Evolutionary conservation across 805 yeast genomes (phyloP).

Genomic region (Yarrowia porcina): DNA sequence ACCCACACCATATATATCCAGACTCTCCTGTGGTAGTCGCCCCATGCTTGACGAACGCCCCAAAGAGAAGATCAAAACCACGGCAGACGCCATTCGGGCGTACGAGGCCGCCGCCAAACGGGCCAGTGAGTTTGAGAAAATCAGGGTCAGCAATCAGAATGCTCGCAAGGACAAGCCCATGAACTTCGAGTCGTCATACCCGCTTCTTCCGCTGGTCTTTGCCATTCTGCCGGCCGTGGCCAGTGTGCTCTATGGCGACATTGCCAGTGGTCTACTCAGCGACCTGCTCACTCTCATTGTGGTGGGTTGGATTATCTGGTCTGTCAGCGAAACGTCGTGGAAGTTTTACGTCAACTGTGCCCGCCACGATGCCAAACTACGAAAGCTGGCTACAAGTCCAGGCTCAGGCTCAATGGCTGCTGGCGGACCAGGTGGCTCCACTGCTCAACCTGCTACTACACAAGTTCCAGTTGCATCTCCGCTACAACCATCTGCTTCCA

Average conservation of each 20-base stretch:
- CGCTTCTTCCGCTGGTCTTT: constrained; percentile 27
- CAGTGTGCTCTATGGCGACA: constrained; percentile 28
- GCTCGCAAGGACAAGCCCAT: constrained; percentile 9
- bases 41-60: constrained; percentile 20
- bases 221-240: constrained; percentile 32
- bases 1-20: constrained; percentile 20
- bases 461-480: background rate
- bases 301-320: constrained; percentile 32
- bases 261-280: constrained; percentile 30
- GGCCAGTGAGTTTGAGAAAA: constrained; percentile 16
- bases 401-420: background rate
- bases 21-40: constrained; percentile 1
- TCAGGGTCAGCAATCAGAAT: background rate
- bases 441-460: background rate
- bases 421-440: background rate
- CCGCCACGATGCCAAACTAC: constrained; percentile 1
- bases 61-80: constrained; percentile 12
- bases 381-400: background rate
- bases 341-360: constrained; percentile 27
- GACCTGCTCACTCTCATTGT: constrained; percentile 31
- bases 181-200: constrained; percentile 9
- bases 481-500: background rate
- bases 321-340: constrained; percentile 32
- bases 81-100: constrained; percentile 18
- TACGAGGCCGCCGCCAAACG: constrained; percentile 24